Evolutionary conservation across 176 grass and related monocot genomes (phyloP), one percentile per base, ranked within the genome.

Genomic region (Avena sativa): DNA sequence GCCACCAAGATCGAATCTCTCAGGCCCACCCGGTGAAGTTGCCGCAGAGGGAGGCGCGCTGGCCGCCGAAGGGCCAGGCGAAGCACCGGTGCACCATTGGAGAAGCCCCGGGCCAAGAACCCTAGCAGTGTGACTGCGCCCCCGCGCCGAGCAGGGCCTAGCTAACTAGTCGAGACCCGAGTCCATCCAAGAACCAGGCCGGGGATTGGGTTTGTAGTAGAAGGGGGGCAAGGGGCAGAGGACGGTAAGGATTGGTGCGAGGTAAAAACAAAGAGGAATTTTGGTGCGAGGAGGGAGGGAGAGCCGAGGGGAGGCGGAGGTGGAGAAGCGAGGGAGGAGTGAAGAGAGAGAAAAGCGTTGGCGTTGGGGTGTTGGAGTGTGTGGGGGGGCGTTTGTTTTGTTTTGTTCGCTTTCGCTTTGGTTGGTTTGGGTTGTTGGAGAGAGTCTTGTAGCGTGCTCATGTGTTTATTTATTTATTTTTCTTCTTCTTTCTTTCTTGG

Each of bases 21-120:
- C 8, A 6, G 23, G 48, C 86, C 65, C 58, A 91, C 89, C 92
- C 71, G 15, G 84, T 91, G 87, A 91, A 94, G 84, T 64, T 89
- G 74, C 77, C 92, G 78, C 77, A 94, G 44, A 91, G 74, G 89
- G 87, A 85, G 55, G 82, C 89, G 40, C n/a, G 64, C 4, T 53
- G 71, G 70, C 84, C 92, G 48, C 84, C 89, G 64, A 85, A 87
- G 25, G 89, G 92, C 92, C 92, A 94, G 71, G 65, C 56, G 81
- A 94, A 94, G 81, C 71, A 84, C 49, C 28, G 87, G 16, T 63
- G 71, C 81, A 94, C 92, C 92, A 94, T 91, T 91, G 77, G 81
- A 74, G 63, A 60, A 51, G 65, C 36, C 65, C 30, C 47, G 61
- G 81, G 66, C 32, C 80, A 74, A 34, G 89, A 88, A 88, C 90